Evolutionary conservation across 2,329 filamentous ascomycete species (phyloP).

Genomic region (Neonectria neomacrospora): DNA sequence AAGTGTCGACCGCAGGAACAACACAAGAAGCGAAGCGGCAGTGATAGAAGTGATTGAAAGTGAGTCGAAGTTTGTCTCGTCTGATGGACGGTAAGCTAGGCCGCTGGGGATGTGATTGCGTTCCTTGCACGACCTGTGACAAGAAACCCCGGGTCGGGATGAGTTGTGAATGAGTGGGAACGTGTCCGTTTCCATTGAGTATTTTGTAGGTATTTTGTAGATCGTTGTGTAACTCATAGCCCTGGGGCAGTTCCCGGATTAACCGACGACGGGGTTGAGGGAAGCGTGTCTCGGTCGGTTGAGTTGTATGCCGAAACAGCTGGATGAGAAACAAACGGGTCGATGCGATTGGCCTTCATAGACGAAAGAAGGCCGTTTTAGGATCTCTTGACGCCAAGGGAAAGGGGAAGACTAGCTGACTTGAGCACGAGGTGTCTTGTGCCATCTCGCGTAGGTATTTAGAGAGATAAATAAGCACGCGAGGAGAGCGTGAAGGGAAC

Average conservation of each 20-base stretch:
- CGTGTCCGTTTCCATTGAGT: neutral
- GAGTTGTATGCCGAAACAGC: constrained; percentile 34
- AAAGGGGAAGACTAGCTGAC: neutral
- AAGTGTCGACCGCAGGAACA: neutral
- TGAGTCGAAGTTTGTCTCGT: constrained; percentile 13
- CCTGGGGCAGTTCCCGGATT: constrained; percentile 20
- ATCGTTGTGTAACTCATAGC: constrained; percentile 22
- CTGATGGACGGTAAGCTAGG: neutral
- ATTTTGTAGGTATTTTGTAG: neutral
- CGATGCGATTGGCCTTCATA: constrained; percentile 37
- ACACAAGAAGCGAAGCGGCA: neutral
- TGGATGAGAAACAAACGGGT: constrained; percentile 2
- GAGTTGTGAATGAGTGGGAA: neutral
- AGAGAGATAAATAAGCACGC: neutral
- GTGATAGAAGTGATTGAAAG: neutral
- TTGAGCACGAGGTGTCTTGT: neutral
- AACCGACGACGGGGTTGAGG: constrained; percentile 20
- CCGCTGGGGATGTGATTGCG: constrained; percentile 2
- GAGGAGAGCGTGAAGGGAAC: neutral
- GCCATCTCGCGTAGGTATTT: neutral
- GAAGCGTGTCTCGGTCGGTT: constrained; percentile 41
- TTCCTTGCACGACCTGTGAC: constrained; percentile 9
- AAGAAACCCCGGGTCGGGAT: neutral
- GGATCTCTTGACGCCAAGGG: too few relatives aligned
- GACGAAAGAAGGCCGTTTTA: constrained; percentile 28